Evolutionary conservation across 169 alveolate species (phyloP).

Genomic region (Eimeria sp.): DNA sequence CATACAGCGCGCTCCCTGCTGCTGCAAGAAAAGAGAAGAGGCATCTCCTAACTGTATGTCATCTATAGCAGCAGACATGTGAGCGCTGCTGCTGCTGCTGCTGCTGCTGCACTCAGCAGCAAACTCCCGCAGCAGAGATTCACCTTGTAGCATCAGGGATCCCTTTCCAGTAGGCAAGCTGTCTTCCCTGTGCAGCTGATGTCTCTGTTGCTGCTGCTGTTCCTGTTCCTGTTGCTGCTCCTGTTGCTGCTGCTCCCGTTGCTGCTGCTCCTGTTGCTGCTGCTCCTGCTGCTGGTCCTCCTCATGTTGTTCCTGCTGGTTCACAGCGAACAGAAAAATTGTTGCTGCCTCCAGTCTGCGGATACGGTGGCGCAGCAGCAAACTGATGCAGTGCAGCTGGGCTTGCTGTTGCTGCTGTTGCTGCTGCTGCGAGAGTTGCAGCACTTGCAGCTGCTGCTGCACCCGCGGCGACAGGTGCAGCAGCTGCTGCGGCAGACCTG

Average conservation of each 20-base stretch:
- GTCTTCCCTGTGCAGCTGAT: neutral
- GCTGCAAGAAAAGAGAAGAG: conserved; percentile 1
- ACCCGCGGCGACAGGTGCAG: conserved; percentile 7
- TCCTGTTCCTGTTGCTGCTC: neutral
- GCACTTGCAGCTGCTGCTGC: conserved; percentile 28
- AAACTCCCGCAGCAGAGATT: conserved; percentile 6
- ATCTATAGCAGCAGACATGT: neutral
- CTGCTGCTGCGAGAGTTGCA: conserved; percentile 44
- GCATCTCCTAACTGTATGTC: neutral
- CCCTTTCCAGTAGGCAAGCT: neutral
- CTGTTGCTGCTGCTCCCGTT: conserved; percentile 12
- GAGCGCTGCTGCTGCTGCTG: conserved; percentile 44
- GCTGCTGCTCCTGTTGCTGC: conserved; percentile 27
- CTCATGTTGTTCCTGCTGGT: neutral
- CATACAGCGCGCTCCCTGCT: conserved; percentile 25
- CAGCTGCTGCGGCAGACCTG: conserved; percentile 24
- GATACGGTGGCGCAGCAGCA: conserved; percentile 69
- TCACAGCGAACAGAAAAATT: conserved; percentile 6
- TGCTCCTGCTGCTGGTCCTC: neutral
- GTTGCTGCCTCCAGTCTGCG: conserved; percentile 48
- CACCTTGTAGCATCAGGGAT: neutral
- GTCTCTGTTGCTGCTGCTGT: neutral
- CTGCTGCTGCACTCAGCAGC: conserved; percentile 71
- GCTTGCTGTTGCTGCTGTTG: conserved; percentile 10
- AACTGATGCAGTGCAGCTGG: conserved; percentile 22